phyloP scores from a whole-genome alignment of 1,284 basidiomycete species.

The Sporisorium iseilematis-ciliati region DNA sequence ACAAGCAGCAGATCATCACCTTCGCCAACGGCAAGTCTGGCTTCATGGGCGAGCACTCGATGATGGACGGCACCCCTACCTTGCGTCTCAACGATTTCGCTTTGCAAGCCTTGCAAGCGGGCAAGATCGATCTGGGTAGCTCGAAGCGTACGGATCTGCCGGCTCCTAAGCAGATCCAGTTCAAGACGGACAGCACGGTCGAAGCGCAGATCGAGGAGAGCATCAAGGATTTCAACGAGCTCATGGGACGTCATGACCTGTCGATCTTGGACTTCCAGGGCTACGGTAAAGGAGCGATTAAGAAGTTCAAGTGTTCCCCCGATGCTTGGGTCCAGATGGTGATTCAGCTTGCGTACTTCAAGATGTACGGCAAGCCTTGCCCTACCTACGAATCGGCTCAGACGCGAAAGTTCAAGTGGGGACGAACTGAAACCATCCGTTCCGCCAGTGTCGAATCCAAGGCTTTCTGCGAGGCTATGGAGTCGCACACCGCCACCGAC shows the following conservation, averaged over 20 bases:
- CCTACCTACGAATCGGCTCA: constrained; percentile 93
- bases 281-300: constrained; percentile 91
- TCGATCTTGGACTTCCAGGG: constrained; percentile 86
- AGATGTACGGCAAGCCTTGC: constrained; percentile 82
- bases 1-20: constrained; percentile 86
- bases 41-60: constrained; percentile 94
- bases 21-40: constrained; percentile 89
- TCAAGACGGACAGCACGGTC: constrained; percentile 77
- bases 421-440: constrained; percentile 94
- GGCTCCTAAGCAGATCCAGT: constrained; percentile 78
- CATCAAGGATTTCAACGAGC: constrained; percentile 79
- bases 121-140: constrained; percentile 78
- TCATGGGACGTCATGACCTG: constrained; percentile 85
- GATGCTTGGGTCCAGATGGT: constrained; percentile 94
- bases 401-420: constrained; percentile 90
- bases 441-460: constrained; percentile 84
- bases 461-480: constrained; percentile 89
- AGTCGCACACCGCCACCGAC: constrained; percentile 75
- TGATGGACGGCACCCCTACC: constrained; percentile 96
- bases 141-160: constrained; percentile 74
- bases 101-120: constrained; percentile 81
- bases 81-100: constrained; percentile 95
- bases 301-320: constrained; percentile 87
- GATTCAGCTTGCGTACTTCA: constrained; percentile 93
- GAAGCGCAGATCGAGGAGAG: constrained; percentile 74